Evolutionary conservation across 345 rosid species (phyloP), one percentile per base, ranked within the genome.

Genomic region (Eucalyptus decipiens): DNA sequence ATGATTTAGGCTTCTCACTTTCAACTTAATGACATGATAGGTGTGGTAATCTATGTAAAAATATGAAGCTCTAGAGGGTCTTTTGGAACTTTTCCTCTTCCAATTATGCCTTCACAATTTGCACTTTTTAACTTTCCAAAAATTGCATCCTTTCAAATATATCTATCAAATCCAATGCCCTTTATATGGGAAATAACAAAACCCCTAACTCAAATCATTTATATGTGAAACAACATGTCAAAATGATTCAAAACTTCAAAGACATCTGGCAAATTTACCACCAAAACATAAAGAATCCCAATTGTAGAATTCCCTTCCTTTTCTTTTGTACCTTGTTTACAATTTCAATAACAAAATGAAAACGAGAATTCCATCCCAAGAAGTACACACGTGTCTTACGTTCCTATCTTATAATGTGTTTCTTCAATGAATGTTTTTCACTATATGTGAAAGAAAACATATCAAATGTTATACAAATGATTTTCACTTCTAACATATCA

Each of bases 71-170:
- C 76, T 12, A 6, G 1, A 65, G 19, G 76, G 0, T 15, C 5
- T 16, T n/a, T 2, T 2, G 3, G 0, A 0, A n/a, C 19, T n/a
- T n/a, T 8, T 7, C 3, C 17, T 65, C 21, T n/a, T 65, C 40
- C 37, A 65, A 15, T 15, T 65, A 65, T 65, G 11, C 19, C 40
- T 15, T 7, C 37, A 32, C 18, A 7, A n/a, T n/a, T 65, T n/a
- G 10, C 11, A n/a, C 37, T 1, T 60, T 60, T 28, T 12, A 7
- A 60, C 3, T 28, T 28, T 1, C 69, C 69, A 60, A 60, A 60
- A 28, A 2, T 60, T 3, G 4, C 24, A 19, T 52, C 24, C 30
- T 58, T 50, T 15, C 18, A 49, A 14, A 5, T 49, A 1, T 49
- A 14, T 49, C 51, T 49, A 14, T 49, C 51, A 5, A 49, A 49